Evolutionary conservation across 2,329 filamentous ascomycete species (phyloP).

Genomic region (Scorias spongiosa): DNA sequence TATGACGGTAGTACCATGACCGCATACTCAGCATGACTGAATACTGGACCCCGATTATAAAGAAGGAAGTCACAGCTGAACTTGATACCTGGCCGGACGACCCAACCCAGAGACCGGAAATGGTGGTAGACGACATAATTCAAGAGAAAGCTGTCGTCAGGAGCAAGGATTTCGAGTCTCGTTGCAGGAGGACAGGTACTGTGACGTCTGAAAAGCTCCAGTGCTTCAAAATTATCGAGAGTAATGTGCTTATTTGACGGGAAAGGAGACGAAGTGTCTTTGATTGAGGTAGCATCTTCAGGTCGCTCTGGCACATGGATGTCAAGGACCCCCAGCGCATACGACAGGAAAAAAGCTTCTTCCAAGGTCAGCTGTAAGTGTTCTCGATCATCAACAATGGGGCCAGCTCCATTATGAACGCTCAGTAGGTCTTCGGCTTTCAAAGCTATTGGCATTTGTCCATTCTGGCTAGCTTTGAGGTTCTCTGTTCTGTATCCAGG

Average conservation of each 20-base stretch:
- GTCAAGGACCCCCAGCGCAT: slow-evolving; percentile 59
- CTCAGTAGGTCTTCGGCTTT: background rate
- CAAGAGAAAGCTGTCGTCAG: slow-evolving; percentile 73
- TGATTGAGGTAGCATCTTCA: slow-evolving; percentile 19
- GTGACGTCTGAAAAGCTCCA: slow-evolving; percentile 47
- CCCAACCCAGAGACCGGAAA: slow-evolving; percentile 90
- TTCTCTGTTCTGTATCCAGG: background rate
- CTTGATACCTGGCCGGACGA: slow-evolving; percentile 81
- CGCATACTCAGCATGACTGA: slow-evolving; percentile 89
- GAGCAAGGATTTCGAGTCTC: slow-evolving; percentile 19
- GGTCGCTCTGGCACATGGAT: slow-evolving; percentile 32
- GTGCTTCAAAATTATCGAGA: slow-evolving; percentile 4
- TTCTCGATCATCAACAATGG: slow-evolving; percentile 43
- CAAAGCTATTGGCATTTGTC: background rate
- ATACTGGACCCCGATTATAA: slow-evolving; percentile 83
- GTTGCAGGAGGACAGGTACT: slow-evolving; percentile 49
- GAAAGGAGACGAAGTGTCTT: background rate
- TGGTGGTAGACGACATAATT: slow-evolving; percentile 90
- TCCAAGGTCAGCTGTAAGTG: slow-evolving; percentile 85
- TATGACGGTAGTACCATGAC: slow-evolving; percentile 75
- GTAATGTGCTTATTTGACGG: slow-evolving; percentile 4
- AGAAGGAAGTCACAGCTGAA: slow-evolving; percentile 92
- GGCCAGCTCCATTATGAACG: slow-evolving; percentile 6
- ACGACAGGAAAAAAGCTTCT: slow-evolving; percentile 81
- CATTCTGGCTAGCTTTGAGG: background rate